Base-by-base conservation (phyloP, 164 flowering plant genomes). In the Berberis vulgaris region DNA sequence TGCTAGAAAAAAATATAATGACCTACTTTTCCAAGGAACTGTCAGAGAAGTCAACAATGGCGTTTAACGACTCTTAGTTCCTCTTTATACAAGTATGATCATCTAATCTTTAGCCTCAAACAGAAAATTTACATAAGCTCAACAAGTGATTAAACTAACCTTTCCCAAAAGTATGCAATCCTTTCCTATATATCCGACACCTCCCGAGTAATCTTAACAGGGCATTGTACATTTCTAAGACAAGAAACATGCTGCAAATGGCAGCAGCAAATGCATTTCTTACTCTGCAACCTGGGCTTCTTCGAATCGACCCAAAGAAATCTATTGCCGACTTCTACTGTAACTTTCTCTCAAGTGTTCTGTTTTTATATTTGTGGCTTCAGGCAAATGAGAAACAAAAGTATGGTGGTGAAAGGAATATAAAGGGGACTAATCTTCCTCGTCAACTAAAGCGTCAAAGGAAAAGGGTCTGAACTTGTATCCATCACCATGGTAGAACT, bases 401-500 rank as follows among this genome's bases (percentile, higher is more conserved):
- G 41, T 38, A n/a, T 68, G 52, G 41, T 49, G 49, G 26, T n/a
- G 13, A 44, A 26, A 26, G 26, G 26, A 26, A 26, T 43, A 50
- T 52, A 41, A 61, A 40, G 8, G 64, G 62, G n/a, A 61, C 73
- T 79, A 84, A 53, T 91, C 91, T 8, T 91, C 94, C 4, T 87
- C 96, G 49, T 88, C 88, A 2, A 63, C 63, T 59, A 91, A 71
- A 53, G 80, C 63, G 6, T 90, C 80, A 65, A 91, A 91, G 41
- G 91, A 82, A 66, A 91, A 87, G 38, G 97, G 97, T 70, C 59
- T 82, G 81, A 91, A 91, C 78, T 88, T 87, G 81, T 84, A 87
- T 62, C 98, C 98, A 72, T 91, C 95, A 2, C 96, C 98, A 39
- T 79, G 80, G 77, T 87, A 91, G 76, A 91, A 91, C 79, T 91